Base-by-base conservation (phyloP, 2,329 filamentous ascomycete species). In the Tolypocladium amazonense region DNA sequence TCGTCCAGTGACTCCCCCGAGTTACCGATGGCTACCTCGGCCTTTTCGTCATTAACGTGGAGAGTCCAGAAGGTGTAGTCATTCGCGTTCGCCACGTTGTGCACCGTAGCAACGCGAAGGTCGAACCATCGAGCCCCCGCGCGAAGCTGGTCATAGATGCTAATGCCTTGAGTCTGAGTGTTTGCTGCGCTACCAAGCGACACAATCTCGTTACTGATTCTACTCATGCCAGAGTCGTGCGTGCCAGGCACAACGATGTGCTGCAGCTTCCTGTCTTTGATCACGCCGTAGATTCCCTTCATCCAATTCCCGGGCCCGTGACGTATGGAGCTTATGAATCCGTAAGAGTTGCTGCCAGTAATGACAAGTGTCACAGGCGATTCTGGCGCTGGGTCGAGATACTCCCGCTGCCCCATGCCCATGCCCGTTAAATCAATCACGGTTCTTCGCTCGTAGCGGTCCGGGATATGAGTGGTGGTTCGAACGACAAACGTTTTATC, bases 221-320 rank as follows among this genome's bases (percentile, higher is more conserved):
- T 69, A 30, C 71, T 74, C 77, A 81, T 81, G n/a, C 77, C 79
- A 0, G 77, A 71, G 60, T 81, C 77, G 61, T 81, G 78, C 4
- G 76, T 73, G 11, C 78, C 79, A 0, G 78, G 78, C 71, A 81
- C 75, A 56, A 75, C 71, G 23, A 81, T 70, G 37, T 79, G 73
- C 57, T 75, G 74, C 0, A 81, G 65, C 1, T 72, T 73, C 14
- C 78, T 72, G 61, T 71, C 67, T 43, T 68, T 67, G 61, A 74
- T 73, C 3, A 69, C 66, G 23, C 70, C 59, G 60, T 72, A 70
- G 12, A 73, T 64, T 7, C 60, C 59, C 39, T 62, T 66, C 72
- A 74, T 74, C 71, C 72, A 74, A 60, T 67, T 67, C 38, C 66
- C 66, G 0, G 65, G 60, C 1, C 68, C 68, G 54, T 67, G 69